Conservation (phyloP, 1,284 basidiomycete species). For the Sporisorium sorghi region DNA sequence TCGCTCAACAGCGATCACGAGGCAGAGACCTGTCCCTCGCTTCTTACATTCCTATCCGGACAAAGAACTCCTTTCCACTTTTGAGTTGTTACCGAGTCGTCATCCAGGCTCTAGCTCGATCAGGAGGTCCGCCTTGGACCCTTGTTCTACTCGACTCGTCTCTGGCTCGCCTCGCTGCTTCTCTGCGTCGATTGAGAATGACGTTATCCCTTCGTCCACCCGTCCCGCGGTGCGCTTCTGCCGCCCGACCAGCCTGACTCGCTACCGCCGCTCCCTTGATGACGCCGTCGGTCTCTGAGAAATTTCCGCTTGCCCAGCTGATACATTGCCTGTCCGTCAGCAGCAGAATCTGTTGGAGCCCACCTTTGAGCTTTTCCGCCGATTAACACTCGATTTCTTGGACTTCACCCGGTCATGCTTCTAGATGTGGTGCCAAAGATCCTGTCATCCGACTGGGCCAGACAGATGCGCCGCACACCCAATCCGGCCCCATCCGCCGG, state of each 20-base stretch:
- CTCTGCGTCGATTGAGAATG: slow-evolving; percentile 14
- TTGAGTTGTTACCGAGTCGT: background rate
- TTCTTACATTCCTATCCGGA: slow-evolving; percentile 3
- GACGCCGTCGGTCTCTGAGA: slow-evolving; percentile 15
- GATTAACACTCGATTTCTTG: background rate
- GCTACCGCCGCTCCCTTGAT: slow-evolving; percentile 7
- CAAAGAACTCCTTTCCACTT: background rate
- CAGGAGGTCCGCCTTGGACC: slow-evolving; percentile 25
- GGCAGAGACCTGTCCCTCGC: slow-evolving; percentile 11
- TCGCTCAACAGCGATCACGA: slow-evolving; percentile 12
- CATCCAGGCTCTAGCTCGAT: slow-evolving; percentile 15
- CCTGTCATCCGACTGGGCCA: slow-evolving; percentile 9
- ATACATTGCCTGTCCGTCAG: background rate
- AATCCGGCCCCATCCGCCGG: slow-evolving; percentile 20
- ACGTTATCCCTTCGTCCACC: slow-evolving; percentile 17
- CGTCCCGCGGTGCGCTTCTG: background rate
- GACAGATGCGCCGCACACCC: background rate
- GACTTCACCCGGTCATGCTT: background rate
- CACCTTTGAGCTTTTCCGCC: background rate
- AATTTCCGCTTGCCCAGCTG: slow-evolving; percentile 3
- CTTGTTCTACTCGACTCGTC: slow-evolving; percentile 24
- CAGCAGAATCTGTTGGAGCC: too few relatives aligned
- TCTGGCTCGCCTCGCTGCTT: background rate
- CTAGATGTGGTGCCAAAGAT: background rate
- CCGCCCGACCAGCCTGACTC: background rate